phyloP scores from a whole-genome alignment of 2,329 filamentous ascomycete genomes.

The Exophiala calicioides region DNA sequence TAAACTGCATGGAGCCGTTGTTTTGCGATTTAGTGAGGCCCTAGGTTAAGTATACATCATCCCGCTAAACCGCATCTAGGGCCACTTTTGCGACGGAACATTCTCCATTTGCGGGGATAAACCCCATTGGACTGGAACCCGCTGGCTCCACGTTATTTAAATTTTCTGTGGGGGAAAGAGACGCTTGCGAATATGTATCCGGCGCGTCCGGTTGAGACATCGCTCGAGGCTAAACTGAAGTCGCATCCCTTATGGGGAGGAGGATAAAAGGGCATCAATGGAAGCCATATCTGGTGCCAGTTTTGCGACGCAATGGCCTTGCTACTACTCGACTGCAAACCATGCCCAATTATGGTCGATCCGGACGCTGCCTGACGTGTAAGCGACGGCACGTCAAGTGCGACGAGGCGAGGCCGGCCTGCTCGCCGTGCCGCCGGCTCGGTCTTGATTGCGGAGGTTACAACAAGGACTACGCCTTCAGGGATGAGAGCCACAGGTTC shows the following conservation, averaged over 20 bases:
- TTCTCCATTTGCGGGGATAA: constrained; percentile 4
- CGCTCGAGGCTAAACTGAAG: background rate
- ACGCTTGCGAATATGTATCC: no score
- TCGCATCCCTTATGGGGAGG: background rate
- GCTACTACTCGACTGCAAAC: background rate
- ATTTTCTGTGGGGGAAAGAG: constrained; percentile 1
- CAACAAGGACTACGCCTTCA: constrained; percentile 33
- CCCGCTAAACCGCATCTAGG: constrained; percentile 5
- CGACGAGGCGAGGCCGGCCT: constrained; percentile 42
- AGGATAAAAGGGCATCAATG: background rate
- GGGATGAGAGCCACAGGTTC: constrained; percentile 20
- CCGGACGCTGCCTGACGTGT: constrained; percentile 42
- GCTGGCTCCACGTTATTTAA: background rate
- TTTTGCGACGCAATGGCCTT: constrained; percentile 7
- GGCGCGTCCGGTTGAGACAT: no score
- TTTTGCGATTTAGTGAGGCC: constrained; percentile 1
- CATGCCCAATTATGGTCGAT: constrained; percentile 29
- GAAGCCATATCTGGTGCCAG: constrained; percentile 10
- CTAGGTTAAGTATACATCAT: background rate
- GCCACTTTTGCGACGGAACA: constrained; percentile 8
- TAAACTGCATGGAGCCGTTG: background rate
- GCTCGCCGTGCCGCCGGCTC: constrained; percentile 19
- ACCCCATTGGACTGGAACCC: constrained; percentile 3
- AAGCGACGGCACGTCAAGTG: constrained; percentile 44
- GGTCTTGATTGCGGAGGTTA: constrained; percentile 18